Evolutionary conservation across 257 asterid species (phyloP).

Genomic region (Striga asiatica): DNA sequence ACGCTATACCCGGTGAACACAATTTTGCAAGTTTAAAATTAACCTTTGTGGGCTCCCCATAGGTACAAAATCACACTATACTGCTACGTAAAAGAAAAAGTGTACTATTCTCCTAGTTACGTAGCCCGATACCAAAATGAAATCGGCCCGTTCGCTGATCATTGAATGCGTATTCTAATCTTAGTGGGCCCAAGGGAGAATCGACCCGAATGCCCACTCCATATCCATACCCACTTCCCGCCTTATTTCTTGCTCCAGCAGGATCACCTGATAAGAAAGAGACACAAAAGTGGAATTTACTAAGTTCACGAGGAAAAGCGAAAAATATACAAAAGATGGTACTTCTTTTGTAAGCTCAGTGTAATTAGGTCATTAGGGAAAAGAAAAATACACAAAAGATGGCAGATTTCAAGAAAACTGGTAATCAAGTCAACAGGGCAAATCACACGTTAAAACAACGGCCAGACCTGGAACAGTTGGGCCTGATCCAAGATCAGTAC

Average conservation of each 20-base stretch:
- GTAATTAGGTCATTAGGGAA: no score
- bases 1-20: no score
- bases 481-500: slow-evolving; percentile 95
- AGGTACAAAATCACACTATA: no score
- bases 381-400: no score
- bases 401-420: neutral
- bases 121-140: slow-evolving; percentile 86
- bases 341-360: no score
- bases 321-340: no score
- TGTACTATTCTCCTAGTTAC: slow-evolving; percentile 30
- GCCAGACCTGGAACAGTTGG: slow-evolving; percentile 61
- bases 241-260: slow-evolving; percentile 87
- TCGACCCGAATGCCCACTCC: slow-evolving; percentile 85
- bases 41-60: no score
- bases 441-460: neutral
- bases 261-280: slow-evolving; percentile 60
- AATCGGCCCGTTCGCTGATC: slow-evolving; percentile 74
- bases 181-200: slow-evolving; percentile 86
- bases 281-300: neutral
- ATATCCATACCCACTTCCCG: slow-evolving; percentile 91
- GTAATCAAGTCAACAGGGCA: neutral
- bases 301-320: no score
- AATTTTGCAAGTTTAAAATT: no score
- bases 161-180: slow-evolving; percentile 91
- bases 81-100: neutral